Evolutionary conservation across 2,329 filamentous ascomycete genomes (phyloP), one percentile per base, ranked within the genome.

Genomic region (Simplicillium aogashimaense): DNA sequence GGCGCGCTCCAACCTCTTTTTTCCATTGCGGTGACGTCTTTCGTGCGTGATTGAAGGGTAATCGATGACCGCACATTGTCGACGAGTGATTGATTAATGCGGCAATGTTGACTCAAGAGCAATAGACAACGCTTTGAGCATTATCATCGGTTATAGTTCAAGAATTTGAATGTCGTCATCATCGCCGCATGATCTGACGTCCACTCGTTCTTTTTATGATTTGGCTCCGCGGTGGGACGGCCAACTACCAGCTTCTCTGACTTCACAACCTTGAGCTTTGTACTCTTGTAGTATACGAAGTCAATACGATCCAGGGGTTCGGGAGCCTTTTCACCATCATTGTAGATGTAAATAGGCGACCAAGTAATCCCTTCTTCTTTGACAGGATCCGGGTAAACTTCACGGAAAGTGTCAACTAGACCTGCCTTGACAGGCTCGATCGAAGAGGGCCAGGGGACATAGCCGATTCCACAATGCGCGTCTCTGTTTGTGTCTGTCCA

Each of bases 271-370:
- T 48, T 50, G 2, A 66, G 43, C 35, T 47, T 50, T 2, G 37
- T 39, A 0, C 61, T 61, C 41, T 60, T 61, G 50, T 64, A 55
- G 18, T 65, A 65, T 16, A 67, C 54, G 41, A 66, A 66, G 46
- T 67, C 64, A 18, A 67, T 67, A 13, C 64, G 47, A 39, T 67
- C 64, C 38, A 59, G 45, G 0, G 64, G 64, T 50, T 67, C 64
- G 42, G 65, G 64, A 11, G 50, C 48, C 9, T 25, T 25, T 9
- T 25, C 20, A 6, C 9, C 20, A 9, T 9, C 20, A 9, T 25
- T 25, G 20, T 25, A 25, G 6, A 55, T 52, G 37, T 53, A 59
- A 8, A 67, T 47, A 4, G 64, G 64, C 0, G 64, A 66, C 64
- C 64, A 67, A 1, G 63, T 66, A 10, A 53, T 56, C 3, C 59